Conservation (phyloP, 2,329 filamentous ascomycete genomes). For the Amesomyces nigricolor region DNA sequence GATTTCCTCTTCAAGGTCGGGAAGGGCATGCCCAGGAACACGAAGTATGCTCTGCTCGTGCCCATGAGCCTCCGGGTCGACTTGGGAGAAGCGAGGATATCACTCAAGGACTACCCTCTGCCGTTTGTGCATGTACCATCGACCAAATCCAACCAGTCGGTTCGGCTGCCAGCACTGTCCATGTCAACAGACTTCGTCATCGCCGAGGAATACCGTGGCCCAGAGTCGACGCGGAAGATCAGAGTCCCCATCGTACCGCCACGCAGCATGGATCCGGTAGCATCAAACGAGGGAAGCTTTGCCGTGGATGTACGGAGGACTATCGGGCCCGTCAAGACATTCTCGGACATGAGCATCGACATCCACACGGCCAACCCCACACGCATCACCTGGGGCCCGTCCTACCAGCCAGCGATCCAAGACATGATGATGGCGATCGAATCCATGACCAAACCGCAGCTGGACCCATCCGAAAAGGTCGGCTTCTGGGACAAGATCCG, state of each 20-base stretch:
- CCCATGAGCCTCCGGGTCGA: slow-evolving; percentile 86
- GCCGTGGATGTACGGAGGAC: slow-evolving; percentile 83
- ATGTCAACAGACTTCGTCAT: slow-evolving; percentile 90
- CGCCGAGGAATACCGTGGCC: slow-evolving; percentile 82
- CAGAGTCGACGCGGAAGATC: slow-evolving; percentile 73
- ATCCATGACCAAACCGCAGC: slow-evolving; percentile 90
- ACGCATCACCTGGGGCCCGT: slow-evolving; percentile 92
- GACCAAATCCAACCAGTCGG: slow-evolving; percentile 72
- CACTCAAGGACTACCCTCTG: slow-evolving; percentile 86
- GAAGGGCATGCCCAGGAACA: slow-evolving; percentile 93
- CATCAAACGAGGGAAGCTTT: slow-evolving; percentile 59
- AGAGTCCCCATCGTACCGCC: slow-evolving; percentile 80
- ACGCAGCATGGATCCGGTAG: slow-evolving; percentile 43
- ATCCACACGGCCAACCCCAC: slow-evolving; percentile 92
- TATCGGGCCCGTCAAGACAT: slow-evolving; percentile 91
- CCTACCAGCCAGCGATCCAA: slow-evolving; percentile 95
- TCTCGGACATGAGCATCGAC: slow-evolving; percentile 84
- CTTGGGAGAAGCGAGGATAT: slow-evolving; percentile 84
- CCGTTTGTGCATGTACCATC: slow-evolving; percentile 86
- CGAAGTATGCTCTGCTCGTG: slow-evolving; percentile 81
- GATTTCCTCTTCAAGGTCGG: slow-evolving; percentile 82
- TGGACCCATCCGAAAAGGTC: slow-evolving; percentile 87
- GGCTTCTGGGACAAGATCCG: slow-evolving; percentile 99
- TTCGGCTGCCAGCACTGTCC: slow-evolving; percentile 72
- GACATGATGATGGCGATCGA: slow-evolving; percentile 99